These are phyloP conservation scores for Puya raimondii DNA, from an alignment of 176 grass and related monocot genomes.

Conservation along the genomic window DNA sequence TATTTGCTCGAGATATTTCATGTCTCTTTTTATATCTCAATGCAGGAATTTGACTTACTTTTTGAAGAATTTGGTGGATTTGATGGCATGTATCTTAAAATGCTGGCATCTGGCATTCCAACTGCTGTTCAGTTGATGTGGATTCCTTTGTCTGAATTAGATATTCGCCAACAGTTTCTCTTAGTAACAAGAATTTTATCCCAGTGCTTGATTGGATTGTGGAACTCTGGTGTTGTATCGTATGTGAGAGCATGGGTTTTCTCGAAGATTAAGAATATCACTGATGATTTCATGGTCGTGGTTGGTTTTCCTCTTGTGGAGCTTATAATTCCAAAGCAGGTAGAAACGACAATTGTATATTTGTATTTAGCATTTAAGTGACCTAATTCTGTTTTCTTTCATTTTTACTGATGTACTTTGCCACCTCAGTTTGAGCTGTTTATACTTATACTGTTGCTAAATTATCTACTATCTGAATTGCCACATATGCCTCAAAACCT, in stretches of 20 bases:
- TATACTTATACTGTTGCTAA: neutral
- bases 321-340: slow-evolving; percentile 20
- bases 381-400: neutral
- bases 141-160: slow-evolving; percentile 24
- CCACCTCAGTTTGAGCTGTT: too few species aligned
- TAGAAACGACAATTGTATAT: neutral
- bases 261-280: slow-evolving; percentile 8
- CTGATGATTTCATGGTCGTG: slow-evolving; percentile 20
- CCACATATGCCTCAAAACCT: too few species aligned
- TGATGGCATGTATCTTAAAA: slow-evolving; percentile 30
- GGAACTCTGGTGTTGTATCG: slow-evolving; percentile 13
- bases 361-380: neutral
- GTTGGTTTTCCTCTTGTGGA: slow-evolving; percentile 25
- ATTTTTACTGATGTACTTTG: neutral
- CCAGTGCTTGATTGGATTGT: slow-evolving; percentile 16
- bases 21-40: neutral
- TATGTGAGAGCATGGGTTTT: slow-evolving; percentile 14
- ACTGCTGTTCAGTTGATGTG: slow-evolving; percentile 33
- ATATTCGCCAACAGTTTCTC: slow-evolving; percentile 22
- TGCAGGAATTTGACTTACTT: slow-evolving; percentile 30
- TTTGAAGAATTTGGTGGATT: slow-evolving; percentile 30
- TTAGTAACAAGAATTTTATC: slow-evolving; percentile 8
- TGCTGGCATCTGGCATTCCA: slow-evolving; percentile 31
- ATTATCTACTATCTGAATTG: neutral
- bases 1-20: neutral